These are phyloP conservation scores for Triticum urartu DNA, from an alignment of 176 grass and related monocot species.

Conservation along the genomic window DNA sequence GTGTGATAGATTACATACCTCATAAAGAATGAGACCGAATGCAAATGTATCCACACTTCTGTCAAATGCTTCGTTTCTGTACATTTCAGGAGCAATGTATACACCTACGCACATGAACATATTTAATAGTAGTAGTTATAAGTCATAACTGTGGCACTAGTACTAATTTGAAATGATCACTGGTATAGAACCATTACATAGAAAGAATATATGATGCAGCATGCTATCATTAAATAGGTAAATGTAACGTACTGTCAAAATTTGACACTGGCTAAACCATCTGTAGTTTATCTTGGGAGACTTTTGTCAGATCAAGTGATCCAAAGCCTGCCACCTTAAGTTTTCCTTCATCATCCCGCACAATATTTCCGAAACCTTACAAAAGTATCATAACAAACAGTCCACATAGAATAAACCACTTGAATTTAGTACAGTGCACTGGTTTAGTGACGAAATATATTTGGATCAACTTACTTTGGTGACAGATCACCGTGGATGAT, in stretches of 20 bases:
- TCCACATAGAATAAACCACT: slow-evolving; percentile 38
- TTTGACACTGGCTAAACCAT: slow-evolving; percentile 45
- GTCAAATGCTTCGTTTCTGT: slow-evolving; percentile 78
- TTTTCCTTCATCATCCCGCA: slow-evolving; percentile 81
- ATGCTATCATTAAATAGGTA: slow-evolving; percentile 17
- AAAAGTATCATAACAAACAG: slow-evolving; percentile 63
- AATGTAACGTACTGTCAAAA: slow-evolving; percentile 59
- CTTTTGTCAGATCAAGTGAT: slow-evolving; percentile 63
- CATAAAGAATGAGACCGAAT: slow-evolving; percentile 91
- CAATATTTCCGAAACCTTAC: slow-evolving; percentile 97
- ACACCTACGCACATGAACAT: slow-evolving; percentile 42
- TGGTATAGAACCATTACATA: background rate
- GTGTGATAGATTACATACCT: slow-evolving; percentile 40
- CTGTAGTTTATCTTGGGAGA: slow-evolving; percentile 59
- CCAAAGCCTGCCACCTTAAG: slow-evolving; percentile 90
- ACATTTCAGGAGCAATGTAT: slow-evolving; percentile 84
- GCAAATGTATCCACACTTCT: slow-evolving; percentile 85
- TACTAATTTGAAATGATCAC: background rate
- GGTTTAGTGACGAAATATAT: slow-evolving; percentile 25
- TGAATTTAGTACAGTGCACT: slow-evolving; percentile 23
- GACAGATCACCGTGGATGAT: slow-evolving; percentile 84
- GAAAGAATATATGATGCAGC: slow-evolving; percentile 1
- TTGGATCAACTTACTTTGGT: slow-evolving; percentile 80
- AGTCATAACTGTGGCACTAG: slow-evolving; percentile 1
- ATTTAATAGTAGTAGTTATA: background rate